Conservation (phyloP, 257 asterid genomes). For the Cinchona pubescens region DNA sequence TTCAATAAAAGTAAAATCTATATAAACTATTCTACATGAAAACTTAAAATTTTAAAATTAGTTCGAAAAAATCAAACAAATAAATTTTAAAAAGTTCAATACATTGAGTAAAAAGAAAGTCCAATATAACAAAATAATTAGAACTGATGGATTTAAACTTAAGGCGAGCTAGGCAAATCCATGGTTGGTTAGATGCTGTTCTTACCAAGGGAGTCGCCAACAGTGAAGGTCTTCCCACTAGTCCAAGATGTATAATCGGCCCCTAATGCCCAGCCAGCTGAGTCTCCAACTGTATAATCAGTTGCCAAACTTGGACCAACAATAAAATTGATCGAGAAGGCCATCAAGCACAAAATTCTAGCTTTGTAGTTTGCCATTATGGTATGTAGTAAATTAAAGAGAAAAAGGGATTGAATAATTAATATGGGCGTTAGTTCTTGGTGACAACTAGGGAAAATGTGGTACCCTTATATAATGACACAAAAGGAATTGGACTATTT, state of each 20-base stretch:
- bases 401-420: neutral
- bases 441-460: constrained; percentile 17
- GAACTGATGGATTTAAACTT: too few relatives aligned
- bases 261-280: constrained; percentile 68
- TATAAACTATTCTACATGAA: too few relatives aligned
- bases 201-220: constrained; percentile 75
- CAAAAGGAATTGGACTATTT: constrained; percentile 23
- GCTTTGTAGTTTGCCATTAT: constrained; percentile 43
- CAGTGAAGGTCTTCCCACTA: constrained; percentile 45
- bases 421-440: neutral
- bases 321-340: constrained; percentile 26
- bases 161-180: too few relatives aligned
- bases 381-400: neutral
- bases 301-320: constrained; percentile 36
- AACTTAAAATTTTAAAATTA: too few relatives aligned
- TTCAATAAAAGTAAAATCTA: too few relatives aligned
- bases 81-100: too few relatives aligned
- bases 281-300: constrained; percentile 65
- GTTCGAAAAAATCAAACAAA: too few relatives aligned
- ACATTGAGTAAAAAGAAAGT: too few relatives aligned
- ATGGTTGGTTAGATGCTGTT: too few relatives aligned
- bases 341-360: constrained; percentile 19
- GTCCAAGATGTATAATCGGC: constrained; percentile 63
- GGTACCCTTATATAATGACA: constrained; percentile 29
- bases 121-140: too few relatives aligned